These are phyloP conservation scores for Paraconiothyrium sp. DNA, from an alignment of 2,329 filamentous ascomycete genomes.

Conservation along the genomic window DNA sequence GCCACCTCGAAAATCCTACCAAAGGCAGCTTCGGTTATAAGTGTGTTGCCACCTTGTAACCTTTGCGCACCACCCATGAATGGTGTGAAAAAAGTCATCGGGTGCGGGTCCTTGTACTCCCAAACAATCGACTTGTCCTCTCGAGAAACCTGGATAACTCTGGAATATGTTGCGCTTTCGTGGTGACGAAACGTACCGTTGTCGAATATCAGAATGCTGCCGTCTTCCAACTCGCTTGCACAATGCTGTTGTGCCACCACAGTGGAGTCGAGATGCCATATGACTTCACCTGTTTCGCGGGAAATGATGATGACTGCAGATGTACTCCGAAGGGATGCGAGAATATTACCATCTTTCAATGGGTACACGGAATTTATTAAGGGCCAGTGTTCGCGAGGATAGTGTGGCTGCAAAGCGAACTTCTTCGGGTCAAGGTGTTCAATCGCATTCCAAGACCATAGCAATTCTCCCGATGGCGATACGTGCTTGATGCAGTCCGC, in stretches of 20 bases:
- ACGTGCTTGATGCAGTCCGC: slow-evolving; percentile 58
- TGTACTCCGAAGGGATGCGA: slow-evolving; percentile 55
- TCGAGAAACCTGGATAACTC: slow-evolving; percentile 54
- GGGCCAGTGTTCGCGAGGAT: slow-evolving; percentile 56
- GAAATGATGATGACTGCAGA: slow-evolving; percentile 57
- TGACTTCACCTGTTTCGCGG: slow-evolving; percentile 51
- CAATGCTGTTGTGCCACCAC: slow-evolving; percentile 58
- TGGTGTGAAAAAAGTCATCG: slow-evolving; percentile 56
- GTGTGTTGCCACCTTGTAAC: slow-evolving; percentile 53
- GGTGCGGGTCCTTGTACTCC: slow-evolving; percentile 55
- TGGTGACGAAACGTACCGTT: slow-evolving; percentile 56
- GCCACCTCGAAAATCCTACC: slow-evolving; percentile 59
- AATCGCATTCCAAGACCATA: slow-evolving; percentile 57
- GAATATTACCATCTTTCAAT: slow-evolving; percentile 53
- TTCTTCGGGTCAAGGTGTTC: slow-evolving; percentile 52
- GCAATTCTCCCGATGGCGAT: slow-evolving; percentile 48
- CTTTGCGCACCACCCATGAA: slow-evolving; percentile 60
- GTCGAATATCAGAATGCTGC: slow-evolving; percentile 58
- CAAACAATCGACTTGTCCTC: slow-evolving; percentile 54
- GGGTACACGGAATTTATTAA: slow-evolving; percentile 57
- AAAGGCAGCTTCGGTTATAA: slow-evolving; percentile 56
- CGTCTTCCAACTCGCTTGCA: slow-evolving; percentile 53
- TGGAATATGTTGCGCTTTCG: slow-evolving; percentile 54
- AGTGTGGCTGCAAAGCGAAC: slow-evolving; percentile 54
- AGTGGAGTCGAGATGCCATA: slow-evolving; percentile 55